Evolutionary conservation across 345 rosid species (phyloP).

Genomic region (Aurinia saxatilis): DNA sequence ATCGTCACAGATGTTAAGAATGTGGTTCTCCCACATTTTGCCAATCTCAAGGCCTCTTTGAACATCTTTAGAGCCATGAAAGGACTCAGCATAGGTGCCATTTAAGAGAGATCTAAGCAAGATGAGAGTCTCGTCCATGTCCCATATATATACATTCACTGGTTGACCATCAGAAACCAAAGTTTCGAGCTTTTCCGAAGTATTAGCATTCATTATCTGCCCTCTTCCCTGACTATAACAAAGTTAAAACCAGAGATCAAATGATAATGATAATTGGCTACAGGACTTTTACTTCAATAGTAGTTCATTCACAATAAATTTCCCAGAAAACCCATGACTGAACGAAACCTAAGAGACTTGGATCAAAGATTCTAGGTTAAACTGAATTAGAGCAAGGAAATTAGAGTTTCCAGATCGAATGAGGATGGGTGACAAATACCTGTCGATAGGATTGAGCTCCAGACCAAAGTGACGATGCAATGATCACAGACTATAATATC

Average conservation of each 20-base stretch:
- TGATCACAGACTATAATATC: neutral
- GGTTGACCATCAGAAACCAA: conserved; percentile 22
- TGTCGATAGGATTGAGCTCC: conserved; percentile 18
- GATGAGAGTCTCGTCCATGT: conserved; percentile 92
- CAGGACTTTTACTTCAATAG: neutral
- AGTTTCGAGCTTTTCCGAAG: conserved; percentile 19
- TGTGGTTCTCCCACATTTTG: conserved; percentile 73
- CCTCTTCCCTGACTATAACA: neutral
- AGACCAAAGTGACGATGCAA: conserved; percentile 12
- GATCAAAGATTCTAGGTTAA: neutral
- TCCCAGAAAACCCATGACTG: neutral
- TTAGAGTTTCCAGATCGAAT: neutral
- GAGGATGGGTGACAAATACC: neutral
- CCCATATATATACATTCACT: conserved; percentile 70
- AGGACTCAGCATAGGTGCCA: conserved; percentile 53
- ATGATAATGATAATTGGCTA: neutral
- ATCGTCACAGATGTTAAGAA: conserved; percentile 61
- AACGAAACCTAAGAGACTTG: neutral
- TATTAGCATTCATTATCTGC: conserved; percentile 20
- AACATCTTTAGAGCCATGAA: conserved; percentile 50
- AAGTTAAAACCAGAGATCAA: neutral
- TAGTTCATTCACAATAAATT: neutral
- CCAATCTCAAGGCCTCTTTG: conserved; percentile 68
- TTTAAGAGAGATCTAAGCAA: conserved; percentile 74
- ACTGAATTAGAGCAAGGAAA: neutral